Evolutionary conservation across 2,329 filamentous ascomycete species (phyloP), one percentile per base, ranked within the genome.

Genomic region (Neopestalotiopsis sp.): DNA sequence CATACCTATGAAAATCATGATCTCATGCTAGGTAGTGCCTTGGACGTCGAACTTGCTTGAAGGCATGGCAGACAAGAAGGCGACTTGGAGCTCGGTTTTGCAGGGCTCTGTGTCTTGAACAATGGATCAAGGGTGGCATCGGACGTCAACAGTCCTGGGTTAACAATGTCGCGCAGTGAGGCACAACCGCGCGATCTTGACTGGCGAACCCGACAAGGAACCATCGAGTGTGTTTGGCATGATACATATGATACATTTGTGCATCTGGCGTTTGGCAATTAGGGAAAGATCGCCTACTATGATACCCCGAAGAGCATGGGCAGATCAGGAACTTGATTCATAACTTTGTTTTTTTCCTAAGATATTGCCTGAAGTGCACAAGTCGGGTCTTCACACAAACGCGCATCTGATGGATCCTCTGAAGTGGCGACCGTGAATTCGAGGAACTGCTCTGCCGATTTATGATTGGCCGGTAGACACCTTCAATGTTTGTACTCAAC

Each of bases 11-110:
- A 13, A 14, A 38, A 42, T 34, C 32, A 40, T 38, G 59, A 40
- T 34, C 9, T 30, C n/a, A 20, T 24, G 32, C 13, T 62, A n/a
- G 59, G 40, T n/a, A 17, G n/a, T 13, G 32, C 30, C 9, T 13
- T 62, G 3, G 59, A 30, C 20, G 34, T 62, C 30, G 59, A 62
- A 34, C 34, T 34, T 24, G 59, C 32, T 10, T 62, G 59, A 62
- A n/a, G 14, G 13, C 24, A 20, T 30, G 24, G 57, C 57, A 59
- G 57, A 59, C 17, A 24, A 14, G 6, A 14, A 24, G 17, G 14
- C 45, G 14, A 53, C 17, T n/a, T 9, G 4, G 14, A 24, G 17
- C 14, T n/a, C 45, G 9, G 17, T 3, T 14, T n/a, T 9, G n/a
- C 9, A 17, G 45, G 45, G 5, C 45, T 53, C n/a, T 10, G 45